phyloP scores from a whole-genome alignment of 768 basidiomycete genomes.

The Tylopilus plumbeoviolaceoides region DNA sequence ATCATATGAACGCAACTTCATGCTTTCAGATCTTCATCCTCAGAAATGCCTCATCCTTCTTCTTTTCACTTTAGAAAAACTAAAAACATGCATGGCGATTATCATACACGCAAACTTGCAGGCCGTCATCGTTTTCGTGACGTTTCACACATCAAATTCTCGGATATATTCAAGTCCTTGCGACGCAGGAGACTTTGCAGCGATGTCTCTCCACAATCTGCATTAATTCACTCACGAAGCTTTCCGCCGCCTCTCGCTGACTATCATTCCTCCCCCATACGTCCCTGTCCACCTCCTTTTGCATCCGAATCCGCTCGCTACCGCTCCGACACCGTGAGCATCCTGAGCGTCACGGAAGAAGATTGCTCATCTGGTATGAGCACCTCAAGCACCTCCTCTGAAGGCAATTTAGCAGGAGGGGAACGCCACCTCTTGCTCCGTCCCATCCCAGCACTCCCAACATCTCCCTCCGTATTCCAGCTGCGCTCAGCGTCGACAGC shows the following conservation, averaged over 20 bases:
- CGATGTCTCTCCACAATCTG: conserved; percentile 1
- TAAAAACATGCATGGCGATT: conserved; percentile 9
- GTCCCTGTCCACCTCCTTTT: neutral
- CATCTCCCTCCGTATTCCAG: conserved; percentile 18
- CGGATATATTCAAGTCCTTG: conserved; percentile 21
- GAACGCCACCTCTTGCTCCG: neutral
- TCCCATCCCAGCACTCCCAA: conserved; percentile 3
- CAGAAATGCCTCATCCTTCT: conserved; percentile 7
- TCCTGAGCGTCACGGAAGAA: conserved; percentile 8
- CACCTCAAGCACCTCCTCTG: neutral
- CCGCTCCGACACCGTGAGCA: conserved; percentile 3
- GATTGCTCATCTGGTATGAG: conserved; percentile 15
- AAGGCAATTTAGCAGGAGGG: neutral
- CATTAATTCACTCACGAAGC: conserved; percentile 3
- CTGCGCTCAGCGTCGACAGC: conserved; percentile 16
- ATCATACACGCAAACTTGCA: conserved; percentile 6
- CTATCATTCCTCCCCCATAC: conserved; percentile 6
- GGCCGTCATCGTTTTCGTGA: conserved; percentile 15
- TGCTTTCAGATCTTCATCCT: neutral
- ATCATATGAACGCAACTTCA: neutral
- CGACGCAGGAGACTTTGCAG: conserved; percentile 10
- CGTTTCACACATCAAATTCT: conserved; percentile 16
- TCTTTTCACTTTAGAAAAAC: conserved; percentile 11
- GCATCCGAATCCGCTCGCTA: neutral
- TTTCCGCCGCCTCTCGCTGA: conserved; percentile 3